Conservation (phyloP, 2,329 filamentous ascomycete species). For the Aspergillus calidoustus region DNA sequence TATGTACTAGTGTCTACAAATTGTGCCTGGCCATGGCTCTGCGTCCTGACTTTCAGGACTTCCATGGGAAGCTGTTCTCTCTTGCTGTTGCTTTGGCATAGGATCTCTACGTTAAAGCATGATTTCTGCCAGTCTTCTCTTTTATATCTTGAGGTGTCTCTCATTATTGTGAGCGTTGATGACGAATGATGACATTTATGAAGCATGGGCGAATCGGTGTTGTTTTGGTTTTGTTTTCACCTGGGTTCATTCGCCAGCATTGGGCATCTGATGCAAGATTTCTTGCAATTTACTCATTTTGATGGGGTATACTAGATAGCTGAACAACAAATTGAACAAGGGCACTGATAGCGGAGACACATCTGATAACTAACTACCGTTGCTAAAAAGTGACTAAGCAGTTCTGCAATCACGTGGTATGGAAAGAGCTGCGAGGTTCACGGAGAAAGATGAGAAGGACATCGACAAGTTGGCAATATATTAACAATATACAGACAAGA, state of each 20-base stretch:
- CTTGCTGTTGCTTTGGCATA: constrained; percentile 4
- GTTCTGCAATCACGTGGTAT: background rate
- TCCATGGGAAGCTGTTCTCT: background rate
- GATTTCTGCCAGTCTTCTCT: background rate
- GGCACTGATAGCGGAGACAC: background rate
- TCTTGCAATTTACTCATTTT: background rate
- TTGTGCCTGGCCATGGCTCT: background rate
- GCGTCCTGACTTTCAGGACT: background rate
- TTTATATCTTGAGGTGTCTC: constrained; percentile 5
- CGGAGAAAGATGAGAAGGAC: too few species aligned
- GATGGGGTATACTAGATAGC: background rate
- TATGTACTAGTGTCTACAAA: constrained; percentile 11
- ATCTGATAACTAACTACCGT: background rate
- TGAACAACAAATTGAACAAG: background rate
- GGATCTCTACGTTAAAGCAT: background rate
- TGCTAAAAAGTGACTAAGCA: background rate
- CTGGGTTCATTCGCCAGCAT: background rate
- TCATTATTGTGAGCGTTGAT: constrained; percentile 12
- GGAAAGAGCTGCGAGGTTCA: background rate
- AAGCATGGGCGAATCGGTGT: constrained; percentile 24
- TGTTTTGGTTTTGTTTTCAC: constrained; percentile 14
- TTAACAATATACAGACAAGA: too few species aligned
- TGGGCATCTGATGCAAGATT: background rate
- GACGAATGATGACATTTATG: constrained; percentile 29
- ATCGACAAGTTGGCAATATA: too few species aligned